These are phyloP conservation scores for Puccinia polysora DNA, from an alignment of 1,284 basidiomycete species.

Conservation along the genomic window DNA sequence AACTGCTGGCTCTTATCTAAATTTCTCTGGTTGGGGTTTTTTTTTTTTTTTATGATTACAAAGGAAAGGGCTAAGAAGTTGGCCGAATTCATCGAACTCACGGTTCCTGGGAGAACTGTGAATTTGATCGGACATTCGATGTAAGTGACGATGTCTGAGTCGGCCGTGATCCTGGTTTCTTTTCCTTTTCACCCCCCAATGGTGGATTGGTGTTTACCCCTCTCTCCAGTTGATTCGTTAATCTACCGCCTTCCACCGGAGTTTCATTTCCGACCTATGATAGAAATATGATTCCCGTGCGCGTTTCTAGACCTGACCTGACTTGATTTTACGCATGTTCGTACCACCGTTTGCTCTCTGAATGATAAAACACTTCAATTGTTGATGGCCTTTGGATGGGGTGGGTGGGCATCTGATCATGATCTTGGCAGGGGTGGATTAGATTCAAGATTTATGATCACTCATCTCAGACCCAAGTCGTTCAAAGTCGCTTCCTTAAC, in stretches of 20 bases:
- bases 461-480: conserved; percentile 54
- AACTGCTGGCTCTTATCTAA: neutral
- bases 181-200: neutral
- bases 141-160: no score
- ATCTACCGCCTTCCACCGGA: no score
- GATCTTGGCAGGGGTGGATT: conserved; percentile 65
- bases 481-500: conserved; percentile 73
- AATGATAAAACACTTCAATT: neutral
- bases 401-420: conserved; percentile 28
- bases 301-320: no score
- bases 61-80: conserved; percentile 76
- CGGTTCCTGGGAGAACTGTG: conserved; percentile 72
- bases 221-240: neutral
- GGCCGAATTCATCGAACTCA: conserved; percentile 70
- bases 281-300: no score
- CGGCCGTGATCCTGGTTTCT: neutral
- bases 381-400: neutral
- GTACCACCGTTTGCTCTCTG: no score
- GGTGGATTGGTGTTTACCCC: neutral
- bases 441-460: conserved; percentile 76
- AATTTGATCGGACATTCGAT: conserved; percentile 93
- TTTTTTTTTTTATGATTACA: neutral
- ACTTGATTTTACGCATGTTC: no score
- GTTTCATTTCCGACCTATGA: no score
- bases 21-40: neutral